A percentile compares a stretch with the other conserved stretches of the same genome.
These are phyloP conservation scores for Panus rudis DNA, from an alignment of 768 basidiomycete species.

Conservation along the genomic window DNA sequence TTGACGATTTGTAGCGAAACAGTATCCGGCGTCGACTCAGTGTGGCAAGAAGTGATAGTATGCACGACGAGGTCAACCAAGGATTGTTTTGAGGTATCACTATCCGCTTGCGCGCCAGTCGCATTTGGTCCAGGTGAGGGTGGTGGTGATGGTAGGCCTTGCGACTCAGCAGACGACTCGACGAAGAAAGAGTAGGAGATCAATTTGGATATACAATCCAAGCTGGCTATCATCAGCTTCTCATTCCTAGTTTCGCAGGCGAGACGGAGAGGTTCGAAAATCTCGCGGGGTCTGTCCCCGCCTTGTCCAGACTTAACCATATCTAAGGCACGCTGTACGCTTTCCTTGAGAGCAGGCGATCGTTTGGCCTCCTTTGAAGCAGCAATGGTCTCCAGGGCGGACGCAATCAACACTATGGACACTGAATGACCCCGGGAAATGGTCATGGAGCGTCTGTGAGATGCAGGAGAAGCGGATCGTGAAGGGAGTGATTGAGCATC, in stretches of 20 bases:
- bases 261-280: conserved; percentile 92
- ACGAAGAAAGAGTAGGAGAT: conserved; percentile 96
- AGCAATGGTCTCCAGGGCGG: conserved; percentile 81
- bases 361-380: conserved; percentile 85
- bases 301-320: conserved; percentile 72
- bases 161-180: conserved; percentile 44
- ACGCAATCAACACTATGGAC: conserved; percentile 73
- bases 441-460: conserved; percentile 30
- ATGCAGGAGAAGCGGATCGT: conserved; percentile 14
- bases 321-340: conserved; percentile 74
- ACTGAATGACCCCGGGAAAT: conserved; percentile 60
- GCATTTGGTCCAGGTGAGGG: conserved; percentile 56
- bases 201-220: conserved; percentile 97
- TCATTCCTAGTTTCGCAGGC: conserved; percentile 95
- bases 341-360: conserved; percentile 74
- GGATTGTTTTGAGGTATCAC: conserved; percentile 35
- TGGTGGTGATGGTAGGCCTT: conserved; percentile 62
- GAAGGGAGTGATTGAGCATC: conserved; percentile 13
- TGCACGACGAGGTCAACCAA: conserved; percentile 91
- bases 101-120: too few species aligned
- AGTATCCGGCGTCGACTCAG: conserved; percentile 79
- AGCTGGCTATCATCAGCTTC: conserved; percentile 90
- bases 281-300: conserved; percentile 72
- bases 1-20: conserved; percentile 97
- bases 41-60: conserved; percentile 89